These are phyloP conservation scores for Cicer bijugum DNA, from an alignment of 306 rosid species.

Conservation along the genomic window DNA sequence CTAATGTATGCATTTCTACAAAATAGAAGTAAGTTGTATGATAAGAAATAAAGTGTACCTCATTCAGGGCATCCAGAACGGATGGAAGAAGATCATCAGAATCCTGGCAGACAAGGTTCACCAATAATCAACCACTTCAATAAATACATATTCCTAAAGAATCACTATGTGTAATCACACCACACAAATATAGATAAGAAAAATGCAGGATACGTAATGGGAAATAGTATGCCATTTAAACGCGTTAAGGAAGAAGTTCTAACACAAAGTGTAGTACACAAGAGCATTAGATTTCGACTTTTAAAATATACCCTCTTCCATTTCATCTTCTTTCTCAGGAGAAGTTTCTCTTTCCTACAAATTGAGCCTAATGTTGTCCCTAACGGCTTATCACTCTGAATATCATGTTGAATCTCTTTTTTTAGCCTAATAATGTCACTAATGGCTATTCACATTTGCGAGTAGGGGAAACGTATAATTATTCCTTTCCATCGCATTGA, in stretches of 20 bases:
- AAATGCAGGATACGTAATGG: constrained; percentile 2
- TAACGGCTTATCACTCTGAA: constrained; percentile 13
- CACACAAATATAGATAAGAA: constrained; percentile 24
- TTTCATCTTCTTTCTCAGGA: constrained; percentile 34
- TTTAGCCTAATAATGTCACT: too few relatives aligned
- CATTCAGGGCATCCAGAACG: constrained; percentile 93
- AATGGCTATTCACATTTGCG: constrained; percentile 14
- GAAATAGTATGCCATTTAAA: constrained; percentile 25
- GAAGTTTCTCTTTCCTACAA: constrained; percentile 33
- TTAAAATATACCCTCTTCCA: constrained; percentile 33
- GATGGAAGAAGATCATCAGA: constrained; percentile 93
- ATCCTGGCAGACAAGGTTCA: constrained; percentile 64
- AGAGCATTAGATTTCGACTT: constrained; percentile 1
- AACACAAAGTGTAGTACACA: constrained; percentile 25
- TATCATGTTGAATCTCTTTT: constrained; percentile 37
- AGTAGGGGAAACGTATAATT: neutral
- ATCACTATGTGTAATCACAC: constrained; percentile 22
- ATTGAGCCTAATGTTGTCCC: constrained; percentile 32
- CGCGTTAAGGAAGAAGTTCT: constrained; percentile 4
- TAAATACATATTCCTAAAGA: constrained; percentile 10
- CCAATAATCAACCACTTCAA: constrained; percentile 42
- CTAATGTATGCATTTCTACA: constrained; percentile 7
- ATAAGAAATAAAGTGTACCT: constrained; percentile 59
- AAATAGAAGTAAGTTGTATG: constrained; percentile 8
- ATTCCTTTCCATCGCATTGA: constrained; percentile 16